phyloP scores from a whole-genome alignment of 768 basidiomycete genomes.

The Auricularia auricula-judae region DNA sequence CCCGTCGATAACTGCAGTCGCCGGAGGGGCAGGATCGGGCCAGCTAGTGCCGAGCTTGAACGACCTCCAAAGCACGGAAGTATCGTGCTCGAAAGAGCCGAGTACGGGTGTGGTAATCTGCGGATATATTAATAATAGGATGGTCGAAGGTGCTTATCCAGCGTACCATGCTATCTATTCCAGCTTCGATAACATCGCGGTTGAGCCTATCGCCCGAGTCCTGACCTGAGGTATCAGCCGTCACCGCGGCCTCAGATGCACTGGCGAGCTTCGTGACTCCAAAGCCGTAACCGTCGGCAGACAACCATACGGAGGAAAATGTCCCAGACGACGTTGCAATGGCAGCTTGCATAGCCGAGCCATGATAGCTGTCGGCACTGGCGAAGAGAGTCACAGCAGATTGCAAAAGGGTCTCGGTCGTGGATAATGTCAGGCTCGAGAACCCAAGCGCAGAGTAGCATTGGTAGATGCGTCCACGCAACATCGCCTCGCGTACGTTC shows the following conservation, averaged over 20 bases:
- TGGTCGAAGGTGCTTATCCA: neutral
- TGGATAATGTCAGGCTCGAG: slow-evolving; percentile 66
- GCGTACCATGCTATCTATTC: slow-evolving; percentile 68
- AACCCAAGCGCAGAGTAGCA: slow-evolving; percentile 80
- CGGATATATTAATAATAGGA: neutral
- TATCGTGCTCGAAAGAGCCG: slow-evolving; percentile 50
- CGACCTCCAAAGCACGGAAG: slow-evolving; percentile 15
- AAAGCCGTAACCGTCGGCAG: slow-evolving; percentile 81
- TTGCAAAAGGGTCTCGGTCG: slow-evolving; percentile 72
- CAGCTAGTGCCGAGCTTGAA: slow-evolving; percentile 28
- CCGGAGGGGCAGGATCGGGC: slow-evolving; percentile 60
- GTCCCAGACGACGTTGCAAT: slow-evolving; percentile 78
- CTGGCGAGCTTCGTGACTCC: slow-evolving; percentile 69
- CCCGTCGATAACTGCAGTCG: slow-evolving; percentile 76
- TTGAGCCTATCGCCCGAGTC: slow-evolving; percentile 40
- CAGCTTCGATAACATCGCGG: slow-evolving; percentile 68
- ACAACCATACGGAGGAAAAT: slow-evolving; percentile 80
- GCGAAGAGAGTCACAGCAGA: slow-evolving; percentile 75
- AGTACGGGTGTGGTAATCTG: slow-evolving; percentile 71
- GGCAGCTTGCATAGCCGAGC: slow-evolving; percentile 82
- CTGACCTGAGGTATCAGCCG: slow-evolving; percentile 18
- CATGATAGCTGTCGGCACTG: slow-evolving; percentile 72
- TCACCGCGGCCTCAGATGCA: slow-evolving; percentile 27
- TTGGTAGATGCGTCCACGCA: slow-evolving; percentile 78
- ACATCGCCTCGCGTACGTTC: slow-evolving; percentile 68